These are phyloP conservation scores for Kockovaella imperatae DNA, from an alignment of 768 basidiomycete species.

Conservation along the genomic window DNA sequence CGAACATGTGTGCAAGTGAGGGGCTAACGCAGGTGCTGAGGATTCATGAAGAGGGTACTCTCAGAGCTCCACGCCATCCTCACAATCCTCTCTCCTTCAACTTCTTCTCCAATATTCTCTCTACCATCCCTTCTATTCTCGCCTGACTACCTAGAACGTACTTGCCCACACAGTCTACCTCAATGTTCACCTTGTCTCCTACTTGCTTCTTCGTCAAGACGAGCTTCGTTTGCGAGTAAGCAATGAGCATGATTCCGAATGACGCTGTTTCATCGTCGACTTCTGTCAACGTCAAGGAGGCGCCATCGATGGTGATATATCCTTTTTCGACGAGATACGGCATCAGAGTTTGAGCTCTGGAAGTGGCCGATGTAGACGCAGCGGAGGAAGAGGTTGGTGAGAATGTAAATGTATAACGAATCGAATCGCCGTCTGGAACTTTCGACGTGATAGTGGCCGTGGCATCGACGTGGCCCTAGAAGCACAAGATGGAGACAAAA, in stretches of 20 bases:
- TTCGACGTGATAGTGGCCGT: slow-evolving; percentile 68
- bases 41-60: too few relatives aligned
- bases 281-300: slow-evolving; percentile 79
- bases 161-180: slow-evolving; percentile 51
- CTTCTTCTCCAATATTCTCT: slow-evolving; percentile 34
- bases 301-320: slow-evolving; percentile 87
- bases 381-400: slow-evolving; percentile 50
- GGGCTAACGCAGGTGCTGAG: too few relatives aligned
- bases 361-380: too few relatives aligned
- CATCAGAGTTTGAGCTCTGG: too few relatives aligned
- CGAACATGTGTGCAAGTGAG: too few relatives aligned
- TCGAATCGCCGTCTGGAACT: slow-evolving; percentile 72
- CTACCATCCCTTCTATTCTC: slow-evolving; percentile 28
- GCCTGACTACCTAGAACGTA: slow-evolving; percentile 36
- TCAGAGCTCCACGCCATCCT: too few relatives aligned
- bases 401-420: slow-evolving; percentile 74
- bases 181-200: slow-evolving; percentile 83
- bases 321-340: slow-evolving; percentile 88
- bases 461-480: slow-evolving; percentile 87
- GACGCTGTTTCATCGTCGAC: slow-evolving; percentile 50
- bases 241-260: slow-evolving; percentile 91
- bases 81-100: slow-evolving; percentile 29
- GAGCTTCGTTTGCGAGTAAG: slow-evolving; percentile 83
- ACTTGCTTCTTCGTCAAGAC: slow-evolving; percentile 65
- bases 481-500: neutral